Percentiles rank a stretch among this genome's conserved stretches.
These are phyloP conservation scores for Sherardia arvensis DNA, from an alignment of 257 asterid species.

Conservation along the genomic window DNA sequence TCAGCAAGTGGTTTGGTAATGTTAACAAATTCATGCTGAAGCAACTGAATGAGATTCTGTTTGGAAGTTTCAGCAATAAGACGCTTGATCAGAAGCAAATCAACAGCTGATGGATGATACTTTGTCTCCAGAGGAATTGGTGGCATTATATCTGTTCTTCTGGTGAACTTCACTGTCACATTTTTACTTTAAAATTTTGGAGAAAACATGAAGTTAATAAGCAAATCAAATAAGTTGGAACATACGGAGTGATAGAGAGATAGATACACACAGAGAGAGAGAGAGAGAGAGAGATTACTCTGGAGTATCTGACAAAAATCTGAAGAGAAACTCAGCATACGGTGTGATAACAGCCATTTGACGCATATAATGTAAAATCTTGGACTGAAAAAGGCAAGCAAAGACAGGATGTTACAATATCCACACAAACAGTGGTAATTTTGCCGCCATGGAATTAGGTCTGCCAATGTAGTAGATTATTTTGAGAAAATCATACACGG, in stretches of 20 bases:
- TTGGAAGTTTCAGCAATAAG: constrained; percentile 77
- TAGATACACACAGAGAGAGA: too few species aligned
- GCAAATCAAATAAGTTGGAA: constrained; percentile 4
- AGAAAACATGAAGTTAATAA: constrained; percentile 10
- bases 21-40: constrained; percentile 88
- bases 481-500: constrained; percentile 44
- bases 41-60: constrained; percentile 66
- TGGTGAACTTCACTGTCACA: constrained; percentile 53
- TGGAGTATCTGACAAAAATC: constrained; percentile 69
- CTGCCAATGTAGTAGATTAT: not conserved
- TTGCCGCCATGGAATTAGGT: not conserved
- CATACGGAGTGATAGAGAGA: not conserved
- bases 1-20: constrained; percentile 72
- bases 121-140: constrained; percentile 87
- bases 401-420: not conserved
- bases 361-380: constrained; percentile 88
- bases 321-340: constrained; percentile 78
- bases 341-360: constrained; percentile 97
- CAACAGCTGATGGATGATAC: constrained; percentile 95
- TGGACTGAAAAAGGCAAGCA: constrained; percentile 48
- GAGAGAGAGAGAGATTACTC: constrained; percentile 41
- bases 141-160: constrained; percentile 90
- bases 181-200: constrained; percentile 43
- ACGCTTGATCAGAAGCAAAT: constrained; percentile 77
- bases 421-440: not conserved